Evolutionary conservation across 345 rosid species (phyloP).

Genomic region (Pistacia vera): DNA sequence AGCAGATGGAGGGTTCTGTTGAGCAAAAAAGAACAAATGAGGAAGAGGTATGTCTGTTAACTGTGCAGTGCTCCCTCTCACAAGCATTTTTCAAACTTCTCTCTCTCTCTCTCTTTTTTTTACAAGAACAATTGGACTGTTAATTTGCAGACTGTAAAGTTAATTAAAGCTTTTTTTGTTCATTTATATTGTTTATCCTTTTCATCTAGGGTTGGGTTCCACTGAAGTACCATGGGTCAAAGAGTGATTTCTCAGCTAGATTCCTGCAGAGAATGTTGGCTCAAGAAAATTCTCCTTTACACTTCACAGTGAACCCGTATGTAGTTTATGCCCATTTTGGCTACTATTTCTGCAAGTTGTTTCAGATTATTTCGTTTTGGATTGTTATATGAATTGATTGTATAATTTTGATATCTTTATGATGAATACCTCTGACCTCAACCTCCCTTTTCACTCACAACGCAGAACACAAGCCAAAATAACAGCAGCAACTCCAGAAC

Average conservation of each 20-base stretch:
- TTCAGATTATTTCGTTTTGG: constrained; percentile 1
- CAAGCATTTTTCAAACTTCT: neutral
- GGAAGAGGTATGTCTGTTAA: constrained; percentile 51
- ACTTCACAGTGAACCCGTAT: constrained; percentile 75
- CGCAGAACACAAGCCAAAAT: neutral
- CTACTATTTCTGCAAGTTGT: neutral
- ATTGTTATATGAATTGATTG: constrained; percentile 10
- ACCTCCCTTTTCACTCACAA: too few species aligned
- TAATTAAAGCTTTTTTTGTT: constrained; percentile 14
- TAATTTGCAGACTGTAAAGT: constrained; percentile 2
- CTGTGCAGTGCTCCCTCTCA: neutral
- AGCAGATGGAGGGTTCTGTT: constrained; percentile 39
- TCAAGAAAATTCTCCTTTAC: constrained; percentile 50
- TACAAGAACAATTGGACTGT: neutral
- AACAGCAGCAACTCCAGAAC: too few species aligned
- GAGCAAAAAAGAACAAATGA: constrained; percentile 43
- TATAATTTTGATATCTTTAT: constrained; percentile 12
- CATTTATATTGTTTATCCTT: constrained; percentile 12
- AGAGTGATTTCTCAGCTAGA: constrained; percentile 59
- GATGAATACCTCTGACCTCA: constrained; percentile 31
- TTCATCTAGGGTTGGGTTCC: constrained; percentile 62
- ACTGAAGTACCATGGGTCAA: constrained; percentile 74
- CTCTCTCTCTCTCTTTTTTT: too few species aligned
- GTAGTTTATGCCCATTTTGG: constrained; percentile 6
- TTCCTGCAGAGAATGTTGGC: constrained; percentile 64